Evolutionary conservation across 179 eudicot genomes (phyloP), one percentile per base, ranked within the genome.

Genomic region (Beta macrorhiza): DNA sequence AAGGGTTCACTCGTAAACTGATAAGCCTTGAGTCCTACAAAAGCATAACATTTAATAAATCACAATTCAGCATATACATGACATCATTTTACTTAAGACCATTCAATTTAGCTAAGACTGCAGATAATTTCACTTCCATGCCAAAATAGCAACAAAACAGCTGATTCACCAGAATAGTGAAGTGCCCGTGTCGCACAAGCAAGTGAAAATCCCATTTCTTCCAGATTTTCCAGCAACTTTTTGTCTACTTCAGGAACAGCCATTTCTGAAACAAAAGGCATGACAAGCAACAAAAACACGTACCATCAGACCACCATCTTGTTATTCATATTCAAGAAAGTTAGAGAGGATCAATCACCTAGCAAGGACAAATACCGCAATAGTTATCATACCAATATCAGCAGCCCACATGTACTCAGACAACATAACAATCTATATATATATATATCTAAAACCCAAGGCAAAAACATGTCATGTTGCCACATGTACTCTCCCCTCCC

Each of bases 201-300:
- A 32, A 83, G 67, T 49, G 92, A 83, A 78, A 93, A 93, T 55
- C 95, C 97, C 95, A 93, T 87, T 61, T 65, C 90, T 81, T 91
- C 85, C 37, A 93, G 90, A 79, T 88, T 87, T 75, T 64, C 82
- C 49, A 90, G 87, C 78, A 91, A 16, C 42, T 78, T 84, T 83
- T 86, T 81, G 82, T 93, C 86, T 22, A 91, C 95, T 84, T 89
- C 86, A 63, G 89, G 89, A 82, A 82, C 88, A 75, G 87, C 93
- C 97, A 93, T 93, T 83, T 86, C 89, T 84, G 74, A 75, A 62
- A 58, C 69, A 37, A 49, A 80, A 29, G 76, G 58, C 62, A 69
- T 56, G 64, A 52, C 12, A 25, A 73, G 17, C 9, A 37, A 59
- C 45, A 47, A 57, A 55, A 81, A 73, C 37, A 32, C 5, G 22